These are phyloP conservation scores for Carex pumila DNA, from an alignment of 176 grass and related monocot species.

Conservation along the genomic window DNA sequence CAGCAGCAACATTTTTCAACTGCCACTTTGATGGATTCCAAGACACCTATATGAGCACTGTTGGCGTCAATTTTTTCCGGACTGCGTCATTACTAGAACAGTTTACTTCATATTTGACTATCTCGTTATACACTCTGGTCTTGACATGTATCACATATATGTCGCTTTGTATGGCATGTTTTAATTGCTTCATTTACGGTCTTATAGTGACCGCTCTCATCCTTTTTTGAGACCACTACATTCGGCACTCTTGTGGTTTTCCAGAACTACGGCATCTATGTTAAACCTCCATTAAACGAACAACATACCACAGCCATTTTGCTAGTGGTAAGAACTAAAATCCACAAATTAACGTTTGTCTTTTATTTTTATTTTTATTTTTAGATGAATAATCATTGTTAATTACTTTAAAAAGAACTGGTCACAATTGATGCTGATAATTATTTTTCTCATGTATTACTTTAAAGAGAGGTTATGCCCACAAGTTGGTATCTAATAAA, in stretches of 20 bases:
- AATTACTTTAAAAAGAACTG: too few species aligned
- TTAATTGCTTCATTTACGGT: conserved; percentile 51
- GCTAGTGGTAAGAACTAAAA: background rate
- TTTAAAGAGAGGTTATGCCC: background rate
- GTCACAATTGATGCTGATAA: too few species aligned
- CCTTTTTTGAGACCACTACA: conserved; percentile 50
- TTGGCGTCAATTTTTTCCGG: conserved; percentile 38
- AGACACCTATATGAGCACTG: conserved; percentile 4
- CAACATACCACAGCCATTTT: background rate
- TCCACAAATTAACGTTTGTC: background rate
- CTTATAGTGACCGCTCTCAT: conserved; percentile 72
- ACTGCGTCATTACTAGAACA: background rate
- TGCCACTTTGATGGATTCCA: conserved; percentile 2
- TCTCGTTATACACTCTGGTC: conserved; percentile 51
- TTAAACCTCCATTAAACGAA: background rate
- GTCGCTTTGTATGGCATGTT: conserved; percentile 30
- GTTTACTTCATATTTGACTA: conserved; percentile 37
- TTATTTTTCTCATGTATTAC: too few species aligned
- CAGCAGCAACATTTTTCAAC: conserved; percentile 16
- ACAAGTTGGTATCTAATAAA: background rate
- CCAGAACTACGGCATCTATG: background rate
- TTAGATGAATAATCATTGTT: background rate
- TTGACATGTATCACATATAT: conserved; percentile 92
- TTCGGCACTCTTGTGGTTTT: conserved; percentile 29
- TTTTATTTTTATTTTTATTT: background rate